Base-by-base conservation (phyloP, 2,329 filamentous ascomycete genomes). In the Colletotrichum sp. region DNA sequence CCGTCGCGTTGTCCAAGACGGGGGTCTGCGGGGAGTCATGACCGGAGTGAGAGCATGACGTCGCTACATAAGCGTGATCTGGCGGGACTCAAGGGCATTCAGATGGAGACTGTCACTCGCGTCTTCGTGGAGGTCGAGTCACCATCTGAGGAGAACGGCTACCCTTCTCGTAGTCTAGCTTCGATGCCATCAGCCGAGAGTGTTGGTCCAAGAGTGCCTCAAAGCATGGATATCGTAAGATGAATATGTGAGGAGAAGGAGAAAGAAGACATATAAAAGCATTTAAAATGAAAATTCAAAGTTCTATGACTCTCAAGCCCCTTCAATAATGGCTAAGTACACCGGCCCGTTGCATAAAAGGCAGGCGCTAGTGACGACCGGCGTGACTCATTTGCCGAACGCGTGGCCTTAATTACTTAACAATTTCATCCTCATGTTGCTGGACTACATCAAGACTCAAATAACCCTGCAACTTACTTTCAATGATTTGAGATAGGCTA, bases 91-190 rank as follows among this genome's bases (percentile, higher is more conserved):
- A 72, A 68, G 30, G 83, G 84, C 9, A 87, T 87, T 18, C 86
- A 87, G 77, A 85, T 87, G 80, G 85, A 88, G 74, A 86, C 85
- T 3, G 83, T 87, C 1, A 88, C 86, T 8, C 84, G 80, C 5
- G 84, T 88, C 1, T 83, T 85, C 6, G 83, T 88, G 1, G 86
- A 88, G 77, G 28, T 64, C 3, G 73, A 65, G 18, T 80, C 55
- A 0, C 52, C 48, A 3, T 26, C 52, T 8, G 83, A 84, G 5
- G 72, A 82, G n/a, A 70, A 78, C 6, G 55, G 30, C 16, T 65
- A 64, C 26, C 28, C 26, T 34, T 28, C 48, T n/a, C 67, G 63
- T 4, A 55, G 32, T 2, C 7, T 65, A 4, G 8, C n/a, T 5
- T 52, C 73, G 16, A 65, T 68, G 70, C 59, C 69, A 4, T 65